phyloP scores from a whole-genome alignment of 495 filamentous ascomycete species.

The Annulohypoxylon moriforme region DNA sequence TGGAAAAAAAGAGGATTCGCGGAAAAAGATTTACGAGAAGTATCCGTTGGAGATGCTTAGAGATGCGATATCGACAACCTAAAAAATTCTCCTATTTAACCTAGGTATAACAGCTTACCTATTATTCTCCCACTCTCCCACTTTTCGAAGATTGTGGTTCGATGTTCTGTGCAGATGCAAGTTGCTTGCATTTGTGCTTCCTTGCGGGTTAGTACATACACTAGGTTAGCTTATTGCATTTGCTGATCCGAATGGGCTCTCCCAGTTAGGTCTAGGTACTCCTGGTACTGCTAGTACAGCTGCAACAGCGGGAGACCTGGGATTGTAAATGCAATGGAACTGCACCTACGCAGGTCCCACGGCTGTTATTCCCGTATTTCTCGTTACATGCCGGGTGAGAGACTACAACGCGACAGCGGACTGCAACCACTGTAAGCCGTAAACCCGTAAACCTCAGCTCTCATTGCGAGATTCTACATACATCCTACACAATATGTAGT shows the following conservation, averaged over 20 bases:
- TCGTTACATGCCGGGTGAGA: background rate
- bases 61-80: conserved; percentile 7
- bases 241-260: conserved; percentile 29
- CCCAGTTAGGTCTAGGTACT: conserved; percentile 8
- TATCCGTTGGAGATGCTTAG: background rate
- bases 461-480: background rate
- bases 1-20: conserved; percentile 19
- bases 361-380: conserved; percentile 6
- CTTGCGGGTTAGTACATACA: conserved; percentile 18
- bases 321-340: conserved; percentile 42
- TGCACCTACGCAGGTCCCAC: conserved; percentile 40
- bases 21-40: conserved; percentile 15
- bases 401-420: background rate
- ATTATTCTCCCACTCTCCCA: conserved; percentile 12
- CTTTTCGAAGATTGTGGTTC: conserved; percentile 23
- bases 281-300: too few relatives aligned
- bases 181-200: conserved; percentile 32
- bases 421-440: background rate
- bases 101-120: conserved; percentile 17
- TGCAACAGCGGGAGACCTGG: conserved; percentile 39
- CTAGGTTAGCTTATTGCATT: conserved; percentile 8
- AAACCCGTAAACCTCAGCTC: background rate
- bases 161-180: conserved; percentile 37
- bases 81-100: conserved; percentile 24
- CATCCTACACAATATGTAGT: background rate